Conservation (phyloP, 1,284 basidiomycete genomes). For the Cystobasidium sp. region DNA sequence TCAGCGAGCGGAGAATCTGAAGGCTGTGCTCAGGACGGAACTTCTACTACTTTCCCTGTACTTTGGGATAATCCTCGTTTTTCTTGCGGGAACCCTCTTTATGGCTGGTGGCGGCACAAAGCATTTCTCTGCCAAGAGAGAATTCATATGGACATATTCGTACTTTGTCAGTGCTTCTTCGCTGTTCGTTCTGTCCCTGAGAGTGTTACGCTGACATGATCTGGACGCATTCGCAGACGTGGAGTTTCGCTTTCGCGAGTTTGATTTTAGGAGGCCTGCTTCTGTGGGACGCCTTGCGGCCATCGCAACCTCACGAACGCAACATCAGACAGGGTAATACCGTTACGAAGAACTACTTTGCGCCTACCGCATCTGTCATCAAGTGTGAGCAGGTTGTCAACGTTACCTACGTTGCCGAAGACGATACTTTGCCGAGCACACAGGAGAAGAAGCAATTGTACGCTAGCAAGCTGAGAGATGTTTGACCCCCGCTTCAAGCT, state of each 20-base stretch:
- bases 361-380: background rate
- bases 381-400: background rate
- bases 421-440: background rate
- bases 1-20: background rate
- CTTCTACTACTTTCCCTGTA: background rate
- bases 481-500: slow-evolving; percentile 48
- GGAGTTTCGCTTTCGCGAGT: background rate
- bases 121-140: background rate
- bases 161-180: slow-evolving; percentile 17
- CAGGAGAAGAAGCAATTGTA: background rate
- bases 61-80: background rate
- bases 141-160: background rate
- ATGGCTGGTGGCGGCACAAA: slow-evolving; percentile 1
- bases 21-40: background rate
- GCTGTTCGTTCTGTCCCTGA: background rate
- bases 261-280: background rate
- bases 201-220: background rate
- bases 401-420: background rate
- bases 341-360: background rate
- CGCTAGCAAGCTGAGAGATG: background rate
- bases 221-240: background rate
- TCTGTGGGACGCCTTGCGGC: background rate
- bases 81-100: slow-evolving; percentile 12
- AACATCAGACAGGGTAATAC: background rate
- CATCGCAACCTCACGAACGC: background rate